Conservation (phyloP, 1,139 yeast genomes). For the Zygosaccharomyces pseudobailii region DNA sequence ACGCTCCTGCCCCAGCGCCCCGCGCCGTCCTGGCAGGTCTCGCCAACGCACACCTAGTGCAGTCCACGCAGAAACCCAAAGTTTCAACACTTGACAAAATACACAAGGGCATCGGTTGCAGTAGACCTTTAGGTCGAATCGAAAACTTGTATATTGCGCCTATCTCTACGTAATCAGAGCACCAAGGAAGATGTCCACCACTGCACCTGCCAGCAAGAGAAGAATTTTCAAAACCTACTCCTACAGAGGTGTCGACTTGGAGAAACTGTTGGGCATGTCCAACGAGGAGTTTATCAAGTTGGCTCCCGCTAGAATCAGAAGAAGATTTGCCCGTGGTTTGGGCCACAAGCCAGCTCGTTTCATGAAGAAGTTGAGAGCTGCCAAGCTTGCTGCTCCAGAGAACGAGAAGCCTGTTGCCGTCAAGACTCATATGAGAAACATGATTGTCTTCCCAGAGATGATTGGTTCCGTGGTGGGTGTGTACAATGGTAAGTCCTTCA, state of each 20-base stretch:
- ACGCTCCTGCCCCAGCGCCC: background rate
- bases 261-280: conserved; percentile 88
- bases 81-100: conserved; percentile 2
- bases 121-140: background rate
- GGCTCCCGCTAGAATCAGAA: conserved; percentile 98
- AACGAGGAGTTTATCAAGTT: conserved; percentile 96
- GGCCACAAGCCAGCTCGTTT: conserved; percentile 95
- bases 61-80: conserved; percentile 2
- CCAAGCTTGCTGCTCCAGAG: conserved; percentile 86
- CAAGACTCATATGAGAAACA: conserved; percentile 99
- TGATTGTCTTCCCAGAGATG: conserved; percentile 99
- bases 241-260: conserved; percentile 98
- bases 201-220: conserved; percentile 56
- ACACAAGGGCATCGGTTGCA: background rate
- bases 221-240: conserved; percentile 95
- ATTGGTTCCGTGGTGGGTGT: conserved; percentile 98
- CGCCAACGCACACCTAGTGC: background rate
- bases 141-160: background rate
- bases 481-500: conserved; percentile 99
- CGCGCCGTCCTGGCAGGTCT: background rate
- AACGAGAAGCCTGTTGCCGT: conserved; percentile 97
- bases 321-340: conserved; percentile 98
- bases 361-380: conserved; percentile 97
- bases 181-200: conserved; percentile 4
- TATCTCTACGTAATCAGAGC: background rate